Conservation (phyloP, 75 land plant species). For the Cunninghamia lanceolata region DNA sequence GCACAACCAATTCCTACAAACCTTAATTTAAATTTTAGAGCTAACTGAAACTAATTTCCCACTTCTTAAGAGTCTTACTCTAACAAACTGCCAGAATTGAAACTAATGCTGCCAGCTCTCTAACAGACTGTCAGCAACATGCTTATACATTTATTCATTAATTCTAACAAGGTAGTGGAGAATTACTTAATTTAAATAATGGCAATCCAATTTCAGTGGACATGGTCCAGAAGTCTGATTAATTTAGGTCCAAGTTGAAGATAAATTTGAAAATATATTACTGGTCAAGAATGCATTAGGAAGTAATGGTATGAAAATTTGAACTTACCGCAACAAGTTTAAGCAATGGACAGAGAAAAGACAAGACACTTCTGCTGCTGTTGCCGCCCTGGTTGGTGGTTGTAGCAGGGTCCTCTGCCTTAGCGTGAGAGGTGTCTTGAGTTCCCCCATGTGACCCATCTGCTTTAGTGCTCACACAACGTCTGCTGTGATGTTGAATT, state of each 20-base stretch:
- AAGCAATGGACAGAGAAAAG: slow-evolving; percentile 67
- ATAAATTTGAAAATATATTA: not conserved
- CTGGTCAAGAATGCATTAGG: not conserved
- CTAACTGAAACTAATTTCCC: not conserved
- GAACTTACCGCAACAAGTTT: slow-evolving; percentile 49
- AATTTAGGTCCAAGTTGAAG: not conserved
- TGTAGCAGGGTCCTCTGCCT: not conserved
- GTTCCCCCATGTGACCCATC: not conserved
- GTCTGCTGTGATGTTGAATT: not conserved
- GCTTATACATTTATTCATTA: not conserved
- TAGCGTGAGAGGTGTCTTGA: not conserved
- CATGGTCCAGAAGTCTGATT: not conserved
- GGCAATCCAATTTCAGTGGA: not conserved
- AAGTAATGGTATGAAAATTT: not conserved
- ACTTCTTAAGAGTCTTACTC: not conserved
- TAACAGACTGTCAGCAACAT: not conserved
- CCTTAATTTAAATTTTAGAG: not conserved
- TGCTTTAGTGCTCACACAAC: not conserved
- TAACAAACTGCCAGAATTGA: not conserved
- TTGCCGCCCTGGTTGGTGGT: not conserved
- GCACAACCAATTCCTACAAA: not conserved
- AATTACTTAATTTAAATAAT: not conserved
- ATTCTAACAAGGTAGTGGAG: not conserved
- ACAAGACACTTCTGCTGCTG: slow-evolving; percentile 31
- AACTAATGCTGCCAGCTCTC: not conserved